Conservation (phyloP, 345 rosid genomes). For the Combretum micranthum region DNA sequence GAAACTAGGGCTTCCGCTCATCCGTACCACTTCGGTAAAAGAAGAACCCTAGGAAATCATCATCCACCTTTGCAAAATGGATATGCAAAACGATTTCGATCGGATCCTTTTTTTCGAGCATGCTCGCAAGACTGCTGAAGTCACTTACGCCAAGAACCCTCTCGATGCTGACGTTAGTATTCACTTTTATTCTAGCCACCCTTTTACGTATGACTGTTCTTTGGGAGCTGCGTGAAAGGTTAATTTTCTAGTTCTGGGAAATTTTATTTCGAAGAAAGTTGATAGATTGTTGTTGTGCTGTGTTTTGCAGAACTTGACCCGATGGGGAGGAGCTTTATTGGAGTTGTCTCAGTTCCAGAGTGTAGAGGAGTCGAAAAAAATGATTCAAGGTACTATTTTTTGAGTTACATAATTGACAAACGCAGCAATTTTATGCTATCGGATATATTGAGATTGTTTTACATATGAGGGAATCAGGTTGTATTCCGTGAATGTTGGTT, state of each 20-base stretch:
- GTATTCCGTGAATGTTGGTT: too few relatives aligned
- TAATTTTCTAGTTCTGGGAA: background rate
- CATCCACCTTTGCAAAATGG: conserved; percentile 28
- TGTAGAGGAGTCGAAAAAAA: conserved; percentile 52
- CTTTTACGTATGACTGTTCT: background rate
- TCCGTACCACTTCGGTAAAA: too few relatives aligned
- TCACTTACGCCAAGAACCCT: conserved; percentile 52
- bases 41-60: too few relatives aligned
- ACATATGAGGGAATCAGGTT: too few relatives aligned
- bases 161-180: conserved; percentile 65
- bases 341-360: conserved; percentile 87
- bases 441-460: too few relatives aligned
- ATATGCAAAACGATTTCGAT: conserved; percentile 57
- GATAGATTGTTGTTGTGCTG: background rate
- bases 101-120: conserved; percentile 70
- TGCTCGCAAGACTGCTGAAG: conserved; percentile 67
- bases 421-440: too few relatives aligned
- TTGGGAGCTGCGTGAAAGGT: background rate
- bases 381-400: conserved; percentile 52
- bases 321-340: conserved; percentile 80
- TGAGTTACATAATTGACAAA: background rate
- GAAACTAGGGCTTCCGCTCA: too few relatives aligned
- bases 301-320: conserved; percentile 54
- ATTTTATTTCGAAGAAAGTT: background rate
- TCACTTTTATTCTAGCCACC: background rate